A percentile compares a stretch with the other conserved stretches of the same genome.
phyloP scores from a whole-genome alignment of 371 early-diverging fungal species.

The Apophysomyces ossiformis region DNA sequence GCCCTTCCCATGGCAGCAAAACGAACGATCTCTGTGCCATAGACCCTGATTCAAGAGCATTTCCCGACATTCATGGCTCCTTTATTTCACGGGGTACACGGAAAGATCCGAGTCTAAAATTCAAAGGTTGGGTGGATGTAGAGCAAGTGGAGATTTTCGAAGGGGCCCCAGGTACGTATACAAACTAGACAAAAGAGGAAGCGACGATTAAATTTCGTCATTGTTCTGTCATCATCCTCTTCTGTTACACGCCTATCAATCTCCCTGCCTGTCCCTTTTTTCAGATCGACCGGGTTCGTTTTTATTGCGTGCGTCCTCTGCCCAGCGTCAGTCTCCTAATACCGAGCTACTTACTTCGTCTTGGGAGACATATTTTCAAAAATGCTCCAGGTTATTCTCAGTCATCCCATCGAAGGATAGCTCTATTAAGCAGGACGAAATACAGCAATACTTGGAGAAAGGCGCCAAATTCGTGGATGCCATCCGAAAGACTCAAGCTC shows the following conservation, averaged over 20 bases:
- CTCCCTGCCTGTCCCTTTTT: not conserved
- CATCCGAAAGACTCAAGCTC: constrained; percentile 34
- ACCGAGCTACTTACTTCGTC: constrained; percentile 25
- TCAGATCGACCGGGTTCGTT: constrained; percentile 46
- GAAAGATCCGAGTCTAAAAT: constrained; percentile 35
- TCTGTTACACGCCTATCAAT: constrained; percentile 1
- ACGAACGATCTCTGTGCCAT: constrained; percentile 33
- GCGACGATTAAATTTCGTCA: not conserved
- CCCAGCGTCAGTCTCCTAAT: constrained; percentile 13
- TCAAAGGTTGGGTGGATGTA: constrained; percentile 56
- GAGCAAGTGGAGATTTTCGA: constrained; percentile 45
- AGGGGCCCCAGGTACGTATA: constrained; percentile 41
- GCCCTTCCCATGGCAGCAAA: constrained; percentile 34
- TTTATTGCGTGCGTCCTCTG: constrained; percentile 32
- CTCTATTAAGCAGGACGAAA: constrained; percentile 13
- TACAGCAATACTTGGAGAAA: constrained; percentile 14
- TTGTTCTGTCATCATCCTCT: constrained; percentile 6
- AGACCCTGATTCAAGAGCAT: constrained; percentile 16
- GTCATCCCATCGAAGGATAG: constrained; percentile 21
- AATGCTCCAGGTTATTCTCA: constrained; percentile 36
- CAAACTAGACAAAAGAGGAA: not conserved
- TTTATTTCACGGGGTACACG: constrained; percentile 17
- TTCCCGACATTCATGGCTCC: constrained; percentile 4
- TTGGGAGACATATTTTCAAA: constrained; percentile 42
- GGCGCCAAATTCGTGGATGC: constrained; percentile 18